Evolutionary conservation across 768 basidiomycete genomes (phyloP).

Genomic region (Auriscalpium vulgare): DNA sequence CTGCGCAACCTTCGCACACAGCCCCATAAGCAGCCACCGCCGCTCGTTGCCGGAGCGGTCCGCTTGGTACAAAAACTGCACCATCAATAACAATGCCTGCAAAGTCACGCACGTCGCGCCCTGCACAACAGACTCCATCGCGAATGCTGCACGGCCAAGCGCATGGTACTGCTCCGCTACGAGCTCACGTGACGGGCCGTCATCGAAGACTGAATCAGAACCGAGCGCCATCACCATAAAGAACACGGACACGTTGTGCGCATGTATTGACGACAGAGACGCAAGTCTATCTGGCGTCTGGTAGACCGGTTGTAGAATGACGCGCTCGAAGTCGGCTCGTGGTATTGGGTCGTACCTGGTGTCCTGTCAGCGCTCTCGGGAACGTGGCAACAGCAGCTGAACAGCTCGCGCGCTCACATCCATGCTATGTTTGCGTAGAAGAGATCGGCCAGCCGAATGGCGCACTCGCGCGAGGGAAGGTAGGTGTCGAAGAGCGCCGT

Average conservation of each 20-base stretch:
- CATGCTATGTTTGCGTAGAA: constrained; percentile 40
- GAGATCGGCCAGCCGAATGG: constrained; percentile 31
- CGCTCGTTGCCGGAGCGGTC: constrained; percentile 37
- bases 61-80: constrained; percentile 34
- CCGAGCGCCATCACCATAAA: constrained; percentile 45
- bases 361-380: background rate
- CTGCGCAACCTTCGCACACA: constrained; percentile 34
- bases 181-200: constrained; percentile 19
- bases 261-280: constrained; percentile 29
- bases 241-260: constrained; percentile 44
- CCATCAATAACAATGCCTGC: constrained; percentile 39
- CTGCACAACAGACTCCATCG: constrained; percentile 34
- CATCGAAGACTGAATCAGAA: constrained; percentile 35
- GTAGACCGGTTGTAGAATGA: constrained; percentile 38
- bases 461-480: constrained; percentile 18
- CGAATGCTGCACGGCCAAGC: constrained; percentile 39
- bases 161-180: constrained; percentile 34
- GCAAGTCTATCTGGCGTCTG: constrained; percentile 21
- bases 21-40: constrained; percentile 41
- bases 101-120: constrained; percentile 40
- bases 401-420: constrained; percentile 32
- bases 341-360: constrained; percentile 40
- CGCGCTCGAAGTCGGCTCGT: constrained; percentile 32
- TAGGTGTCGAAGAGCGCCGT: constrained; percentile 18
- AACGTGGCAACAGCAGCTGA: background rate